These are phyloP conservation scores for Nemania abortiva DNA, from an alignment of 2,329 filamentous ascomycete species.

Conservation along the genomic window DNA sequence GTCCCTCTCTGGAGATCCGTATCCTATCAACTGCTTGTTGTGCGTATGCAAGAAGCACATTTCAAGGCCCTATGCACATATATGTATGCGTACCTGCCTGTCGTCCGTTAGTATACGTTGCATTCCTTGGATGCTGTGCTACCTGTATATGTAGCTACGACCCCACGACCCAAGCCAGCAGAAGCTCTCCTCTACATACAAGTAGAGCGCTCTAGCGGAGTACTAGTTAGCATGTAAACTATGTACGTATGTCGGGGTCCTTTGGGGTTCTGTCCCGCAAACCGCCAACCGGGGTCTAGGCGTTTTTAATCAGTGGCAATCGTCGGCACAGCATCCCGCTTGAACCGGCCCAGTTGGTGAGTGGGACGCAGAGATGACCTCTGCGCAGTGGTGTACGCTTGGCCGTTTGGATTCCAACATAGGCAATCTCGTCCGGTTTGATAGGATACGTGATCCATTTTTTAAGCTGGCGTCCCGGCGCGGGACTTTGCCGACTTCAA, in stretches of 20 bases:
- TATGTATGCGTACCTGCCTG: neutral
- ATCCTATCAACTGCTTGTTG: neutral
- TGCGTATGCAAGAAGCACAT: neutral
- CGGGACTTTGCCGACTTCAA: neutral
- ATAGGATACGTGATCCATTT: neutral
- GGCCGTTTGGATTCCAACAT: neutral
- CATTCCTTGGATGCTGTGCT: neutral
- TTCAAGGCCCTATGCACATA: neutral
- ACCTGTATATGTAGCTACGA: neutral
- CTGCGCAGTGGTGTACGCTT: neutral
- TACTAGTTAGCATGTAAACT: neutral
- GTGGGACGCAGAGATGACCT: neutral
- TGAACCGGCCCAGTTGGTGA: neutral
- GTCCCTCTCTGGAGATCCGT: neutral
- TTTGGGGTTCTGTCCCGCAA: conserved; percentile 7
- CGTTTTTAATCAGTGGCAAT: neutral
- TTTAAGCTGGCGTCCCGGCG: neutral
- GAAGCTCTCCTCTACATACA: neutral
- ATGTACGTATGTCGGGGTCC: neutral
- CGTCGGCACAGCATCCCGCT: conserved; percentile 1
- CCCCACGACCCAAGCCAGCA: neutral
- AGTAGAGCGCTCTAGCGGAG: neutral
- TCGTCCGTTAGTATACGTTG: neutral
- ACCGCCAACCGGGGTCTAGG: neutral
- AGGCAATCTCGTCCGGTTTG: neutral